Conservation (phyloP, 176 grass and related monocot species). For the Calamus simplicifolius region DNA sequence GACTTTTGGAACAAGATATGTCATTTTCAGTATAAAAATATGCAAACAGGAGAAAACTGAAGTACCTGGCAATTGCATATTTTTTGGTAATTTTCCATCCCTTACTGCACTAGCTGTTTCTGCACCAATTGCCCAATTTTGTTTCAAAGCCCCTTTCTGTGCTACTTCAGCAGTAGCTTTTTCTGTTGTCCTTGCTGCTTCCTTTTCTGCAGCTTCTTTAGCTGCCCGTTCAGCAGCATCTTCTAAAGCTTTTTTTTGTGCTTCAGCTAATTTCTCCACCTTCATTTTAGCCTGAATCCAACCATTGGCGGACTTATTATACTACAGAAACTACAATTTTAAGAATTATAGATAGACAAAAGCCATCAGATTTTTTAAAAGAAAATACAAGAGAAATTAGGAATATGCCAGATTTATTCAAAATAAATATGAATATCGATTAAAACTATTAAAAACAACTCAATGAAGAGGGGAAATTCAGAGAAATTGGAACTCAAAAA, state of each 20-base stretch:
- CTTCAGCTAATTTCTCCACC: conserved; percentile 62
- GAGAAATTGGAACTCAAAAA: too few relatives aligned
- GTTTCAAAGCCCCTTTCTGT: conserved; percentile 9
- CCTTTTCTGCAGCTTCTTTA: conserved; percentile 63
- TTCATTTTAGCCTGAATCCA: conserved; percentile 53
- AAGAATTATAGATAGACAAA: too few relatives aligned
- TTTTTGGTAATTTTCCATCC: neutral
- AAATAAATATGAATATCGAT: too few relatives aligned
- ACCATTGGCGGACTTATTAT: neutral
- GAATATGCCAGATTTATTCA: too few relatives aligned
- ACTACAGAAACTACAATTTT: too few relatives aligned
- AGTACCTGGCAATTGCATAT: neutral
- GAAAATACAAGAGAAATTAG: too few relatives aligned
- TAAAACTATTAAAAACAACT: too few relatives aligned
- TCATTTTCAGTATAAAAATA: neutral
- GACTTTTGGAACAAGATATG: too few relatives aligned
- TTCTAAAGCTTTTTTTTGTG: conserved; percentile 46
- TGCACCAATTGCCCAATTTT: neutral
- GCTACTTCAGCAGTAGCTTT: conserved; percentile 21
- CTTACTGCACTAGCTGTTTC: neutral
- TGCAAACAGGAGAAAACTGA: neutral
- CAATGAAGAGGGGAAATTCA: too few relatives aligned
- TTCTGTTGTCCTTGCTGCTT: conserved; percentile 48
- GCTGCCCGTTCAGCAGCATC: conserved; percentile 29
- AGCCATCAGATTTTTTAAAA: too few relatives aligned